Conservation (phyloP, 179 eudicot genomes). For the Spergularia azorica region DNA sequence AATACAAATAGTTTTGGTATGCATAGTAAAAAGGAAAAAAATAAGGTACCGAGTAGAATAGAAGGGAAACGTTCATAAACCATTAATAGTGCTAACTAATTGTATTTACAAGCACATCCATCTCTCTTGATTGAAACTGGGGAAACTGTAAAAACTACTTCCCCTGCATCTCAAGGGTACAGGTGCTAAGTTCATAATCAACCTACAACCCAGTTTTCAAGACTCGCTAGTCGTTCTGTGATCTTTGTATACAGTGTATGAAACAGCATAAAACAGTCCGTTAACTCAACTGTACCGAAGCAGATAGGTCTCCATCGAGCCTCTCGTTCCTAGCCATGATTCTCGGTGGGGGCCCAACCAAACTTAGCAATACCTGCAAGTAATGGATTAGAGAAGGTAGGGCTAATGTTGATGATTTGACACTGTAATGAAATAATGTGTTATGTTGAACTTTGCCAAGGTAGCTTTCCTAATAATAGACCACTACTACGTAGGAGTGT, state of each 20-base stretch:
- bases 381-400: neutral
- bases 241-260: neutral
- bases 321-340: constrained; percentile 7
- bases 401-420: no score
- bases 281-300: constrained; percentile 23
- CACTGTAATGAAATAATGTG: no score
- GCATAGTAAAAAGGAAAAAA: no score
- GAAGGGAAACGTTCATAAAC: no score
- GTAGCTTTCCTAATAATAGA: no score
- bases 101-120: neutral
- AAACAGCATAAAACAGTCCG: neutral
- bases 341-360: constrained; percentile 76
- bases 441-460: no score
- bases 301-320: constrained; percentile 21
- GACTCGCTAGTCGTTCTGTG: neutral
- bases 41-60: no score
- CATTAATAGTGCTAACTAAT: no score
- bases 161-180: neutral
- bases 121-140: neutral
- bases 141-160: neutral
- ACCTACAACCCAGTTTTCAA: neutral
- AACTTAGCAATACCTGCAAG: constrained; percentile 77
- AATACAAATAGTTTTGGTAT: no score
- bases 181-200: neutral
- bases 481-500: no score